Evolutionary conservation across 495 filamentous ascomycete species (phyloP).

Genomic region (Aspergillus homomorphus): DNA sequence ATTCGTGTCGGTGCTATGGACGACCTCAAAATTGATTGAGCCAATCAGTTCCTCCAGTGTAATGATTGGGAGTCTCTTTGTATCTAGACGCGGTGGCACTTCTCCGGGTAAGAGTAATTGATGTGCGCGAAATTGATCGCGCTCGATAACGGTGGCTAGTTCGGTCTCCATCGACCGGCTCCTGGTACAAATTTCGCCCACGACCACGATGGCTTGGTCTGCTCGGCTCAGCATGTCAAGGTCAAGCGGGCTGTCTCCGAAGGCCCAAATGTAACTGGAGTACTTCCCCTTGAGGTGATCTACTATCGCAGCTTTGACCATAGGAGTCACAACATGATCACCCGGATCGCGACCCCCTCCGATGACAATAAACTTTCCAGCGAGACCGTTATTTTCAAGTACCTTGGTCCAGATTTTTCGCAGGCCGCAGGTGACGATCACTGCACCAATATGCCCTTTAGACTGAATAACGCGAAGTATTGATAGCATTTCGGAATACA

Average conservation of each 20-base stretch:
- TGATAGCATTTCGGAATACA: conserved; percentile 48
- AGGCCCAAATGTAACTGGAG: conserved; percentile 51
- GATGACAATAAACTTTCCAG: conserved; percentile 47
- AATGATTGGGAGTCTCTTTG: conserved; percentile 42
- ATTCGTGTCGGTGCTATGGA: conserved; percentile 43
- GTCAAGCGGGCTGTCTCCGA: too few species aligned
- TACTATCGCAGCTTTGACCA: conserved; percentile 52
- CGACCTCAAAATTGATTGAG: conserved; percentile 24
- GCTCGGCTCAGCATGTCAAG: too few species aligned
- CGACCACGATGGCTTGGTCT: conserved; percentile 39
- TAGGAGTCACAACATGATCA: conserved; percentile 49
- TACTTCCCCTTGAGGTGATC: conserved; percentile 32
- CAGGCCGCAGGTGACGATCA: conserved; percentile 59
- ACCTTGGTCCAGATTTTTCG: conserved; percentile 57
- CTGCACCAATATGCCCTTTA: conserved; percentile 42
- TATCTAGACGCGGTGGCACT: conserved; percentile 45
- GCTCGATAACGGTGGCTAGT: conserved; percentile 45
- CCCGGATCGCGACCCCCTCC: conserved; percentile 53
- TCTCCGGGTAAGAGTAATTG: conserved; percentile 47
- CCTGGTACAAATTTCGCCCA: conserved; percentile 46
- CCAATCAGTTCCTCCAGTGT: conserved; percentile 28
- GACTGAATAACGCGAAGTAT: conserved; percentile 38
- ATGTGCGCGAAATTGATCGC: conserved; percentile 33
- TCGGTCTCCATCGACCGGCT: conserved; percentile 57
- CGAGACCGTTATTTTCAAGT: conserved; percentile 45